Evolutionary conservation across 2,329 filamentous ascomycete genomes (phyloP).

Genomic region (Talaromyces sp.): DNA sequence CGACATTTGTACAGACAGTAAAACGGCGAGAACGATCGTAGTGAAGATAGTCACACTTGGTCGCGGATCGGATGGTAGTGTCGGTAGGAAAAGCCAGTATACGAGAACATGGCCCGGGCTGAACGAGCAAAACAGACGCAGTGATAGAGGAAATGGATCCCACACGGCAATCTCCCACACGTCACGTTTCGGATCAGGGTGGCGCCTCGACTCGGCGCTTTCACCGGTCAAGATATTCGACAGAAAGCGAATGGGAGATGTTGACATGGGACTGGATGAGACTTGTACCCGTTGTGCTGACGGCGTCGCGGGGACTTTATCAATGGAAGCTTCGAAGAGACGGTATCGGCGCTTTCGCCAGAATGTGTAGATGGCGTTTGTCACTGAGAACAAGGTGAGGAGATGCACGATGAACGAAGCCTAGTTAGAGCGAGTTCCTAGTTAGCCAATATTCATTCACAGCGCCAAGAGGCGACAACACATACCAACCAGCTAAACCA

Average conservation of each 20-base stretch:
- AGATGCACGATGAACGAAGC: slow-evolving; percentile 65
- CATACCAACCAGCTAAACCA: slow-evolving; percentile 64
- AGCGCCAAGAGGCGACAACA: slow-evolving; percentile 11
- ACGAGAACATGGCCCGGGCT: slow-evolving; percentile 89
- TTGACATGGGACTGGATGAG: slow-evolving; percentile 70
- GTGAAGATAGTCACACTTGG: slow-evolving; percentile 84
- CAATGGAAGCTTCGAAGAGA: slow-evolving; percentile 81
- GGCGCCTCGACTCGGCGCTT: slow-evolving; percentile 73
- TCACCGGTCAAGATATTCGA: slow-evolving; percentile 61
- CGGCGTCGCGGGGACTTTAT: slow-evolving; percentile 68
- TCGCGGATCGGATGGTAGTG: slow-evolving; percentile 66
- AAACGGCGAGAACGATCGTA: slow-evolving; percentile 66
- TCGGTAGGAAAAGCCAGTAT: slow-evolving; percentile 82
- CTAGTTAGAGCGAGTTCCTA: slow-evolving; percentile 36
- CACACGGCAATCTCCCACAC: slow-evolving; percentile 94
- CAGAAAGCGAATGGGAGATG: slow-evolving; percentile 73
- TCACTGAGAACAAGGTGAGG: slow-evolving; percentile 59
- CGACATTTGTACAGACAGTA: slow-evolving; percentile 73
- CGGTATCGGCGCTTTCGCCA: slow-evolving; percentile 79
- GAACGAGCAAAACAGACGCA: slow-evolving; percentile 83
- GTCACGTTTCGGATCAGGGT: slow-evolving; percentile 69
- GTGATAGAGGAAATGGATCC: slow-evolving; percentile 81
- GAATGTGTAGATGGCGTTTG: slow-evolving; percentile 79
- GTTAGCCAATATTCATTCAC: slow-evolving; percentile 10
- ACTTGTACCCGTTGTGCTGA: slow-evolving; percentile 86